A percentile compares a stretch with the other conserved stretches of the same genome.
These are phyloP conservation scores for Byssoonygena ceratinophila DNA, from an alignment of 2,329 filamentous ascomycete species.

Conservation along the genomic window DNA sequence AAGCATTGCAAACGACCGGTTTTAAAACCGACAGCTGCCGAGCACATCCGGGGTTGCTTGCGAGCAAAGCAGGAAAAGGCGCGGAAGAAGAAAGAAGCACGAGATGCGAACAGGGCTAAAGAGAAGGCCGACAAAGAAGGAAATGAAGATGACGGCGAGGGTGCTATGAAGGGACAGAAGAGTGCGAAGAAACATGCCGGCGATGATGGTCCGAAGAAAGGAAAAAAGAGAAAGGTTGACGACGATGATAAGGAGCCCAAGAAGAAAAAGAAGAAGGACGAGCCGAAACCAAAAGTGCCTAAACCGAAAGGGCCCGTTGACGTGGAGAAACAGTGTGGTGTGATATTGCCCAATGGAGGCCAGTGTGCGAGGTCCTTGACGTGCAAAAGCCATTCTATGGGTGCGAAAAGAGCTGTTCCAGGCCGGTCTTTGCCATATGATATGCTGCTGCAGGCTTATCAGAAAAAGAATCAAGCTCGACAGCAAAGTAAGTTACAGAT, in stretches of 20 bases:
- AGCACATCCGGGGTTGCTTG: constrained; percentile 74
- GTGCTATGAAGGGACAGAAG: constrained; percentile 50
- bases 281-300: constrained; percentile 68
- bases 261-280: constrained; percentile 90
- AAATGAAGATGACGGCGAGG: constrained; percentile 35
- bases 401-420: constrained; percentile 77
- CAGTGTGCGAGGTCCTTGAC: constrained; percentile 81
- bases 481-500: constrained; percentile 65
- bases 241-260: constrained; percentile 69
- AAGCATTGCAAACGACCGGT: constrained; percentile 92
- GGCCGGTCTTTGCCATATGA: constrained; percentile 83
- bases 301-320: constrained; percentile 90
- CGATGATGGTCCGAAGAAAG: constrained; percentile 49
- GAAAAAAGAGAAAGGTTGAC: constrained; percentile 70
- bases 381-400: constrained; percentile 94
- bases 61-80: constrained; percentile 75
- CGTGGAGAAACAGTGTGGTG: constrained; percentile 87
- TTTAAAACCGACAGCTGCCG: constrained; percentile 60
- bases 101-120: constrained; percentile 56
- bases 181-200: constrained; percentile 53
- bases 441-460: constrained; percentile 76
- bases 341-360: constrained; percentile 71
- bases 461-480: constrained; percentile 98
- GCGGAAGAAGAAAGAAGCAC: constrained; percentile 63
- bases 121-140: constrained; percentile 38